Evolutionary conservation across 192 early-diverging fungal genomes (phyloP), one percentile per base, ranked within the genome.

Genomic region (Geranomyces michiganensis): DNA sequence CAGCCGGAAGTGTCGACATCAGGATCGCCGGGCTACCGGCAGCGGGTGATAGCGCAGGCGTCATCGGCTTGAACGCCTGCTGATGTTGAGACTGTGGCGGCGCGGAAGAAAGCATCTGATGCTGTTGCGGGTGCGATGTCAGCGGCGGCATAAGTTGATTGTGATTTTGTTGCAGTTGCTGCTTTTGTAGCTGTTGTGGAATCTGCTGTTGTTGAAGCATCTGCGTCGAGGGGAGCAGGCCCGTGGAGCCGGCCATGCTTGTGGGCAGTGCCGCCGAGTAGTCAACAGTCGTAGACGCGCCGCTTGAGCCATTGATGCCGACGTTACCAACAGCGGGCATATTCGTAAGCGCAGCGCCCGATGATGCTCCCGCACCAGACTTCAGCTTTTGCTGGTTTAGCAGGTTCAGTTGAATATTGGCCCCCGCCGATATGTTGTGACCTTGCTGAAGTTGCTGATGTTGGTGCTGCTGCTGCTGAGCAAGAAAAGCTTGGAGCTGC

Each of bases 331-430:
- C 65, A 1, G n/a, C 21, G 19, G 65, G 36, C 36, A 44, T 10
- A 21, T 29, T 24, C 15, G 41, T 9, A 29, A 49, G 14, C 13
- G 65, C 41, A 10, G 36, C 24, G 51, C 51, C 51, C 4, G 51
- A 53, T 15, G 27, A 22, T 21, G 51, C 22, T 33, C 32, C 56
- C 61, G 68, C 68, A 24, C 22, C 58, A 4, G 68, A n/a, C 58
- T 70, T 70, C 1, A 62, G 21, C 59, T 70, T 70, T 47, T 70
- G 68, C 68, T 70, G 68, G 45, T 61, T 61, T 8, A 70, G 41
- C 13, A 70, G 29, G 41, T 70, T 56, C 21, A 61, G 68, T 44
- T 70, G 68, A 14, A 70, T 6, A 29, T 29, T 60, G 1, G 17
- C 24, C 3, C 51, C 51, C 4, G 51, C 17, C 19, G 51, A 3